Evolutionary conservation across 352 stramenopile genomes (phyloP).

Genomic region (Phytophthora quininea): DNA sequence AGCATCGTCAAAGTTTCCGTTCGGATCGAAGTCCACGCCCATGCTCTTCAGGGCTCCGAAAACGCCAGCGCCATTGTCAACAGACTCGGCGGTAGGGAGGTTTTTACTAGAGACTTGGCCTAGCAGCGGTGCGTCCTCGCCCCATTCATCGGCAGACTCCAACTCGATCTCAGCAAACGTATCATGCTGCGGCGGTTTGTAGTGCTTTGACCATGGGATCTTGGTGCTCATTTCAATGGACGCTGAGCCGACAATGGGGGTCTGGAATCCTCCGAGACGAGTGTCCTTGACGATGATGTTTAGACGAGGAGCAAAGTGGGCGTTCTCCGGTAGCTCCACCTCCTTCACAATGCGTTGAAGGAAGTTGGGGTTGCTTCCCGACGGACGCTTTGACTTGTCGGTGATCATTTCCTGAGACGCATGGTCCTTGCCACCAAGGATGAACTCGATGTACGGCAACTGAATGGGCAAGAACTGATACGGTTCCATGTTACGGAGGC

Average conservation of each 20-base stretch:
- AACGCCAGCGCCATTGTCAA: constrained; percentile 83
- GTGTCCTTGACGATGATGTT: constrained; percentile 92
- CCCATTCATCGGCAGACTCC: constrained; percentile 61
- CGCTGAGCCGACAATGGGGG: constrained; percentile 81
- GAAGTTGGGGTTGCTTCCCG: constrained; percentile 89
- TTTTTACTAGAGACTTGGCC: constrained; percentile 27
- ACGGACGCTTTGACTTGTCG: constrained; percentile 84
- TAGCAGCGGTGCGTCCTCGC: constrained; percentile 61
- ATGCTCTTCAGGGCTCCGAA: constrained; percentile 89
- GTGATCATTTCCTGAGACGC: constrained; percentile 86
- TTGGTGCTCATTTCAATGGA: constrained; percentile 87
- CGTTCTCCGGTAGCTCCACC: constrained; percentile 87
- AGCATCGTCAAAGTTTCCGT: constrained; percentile 60
- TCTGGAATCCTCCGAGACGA: constrained; percentile 86
- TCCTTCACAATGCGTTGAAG: constrained; percentile 90
- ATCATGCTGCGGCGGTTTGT: constrained; percentile 70
- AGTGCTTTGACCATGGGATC: constrained; percentile 84
- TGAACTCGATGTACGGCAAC: constrained; percentile 88
- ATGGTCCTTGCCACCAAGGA: constrained; percentile 84
- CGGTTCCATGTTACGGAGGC: constrained; percentile 86
- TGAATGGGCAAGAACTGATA: constrained; percentile 91
- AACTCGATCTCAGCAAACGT: constrained; percentile 73
- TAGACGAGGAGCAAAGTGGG: constrained; percentile 86
- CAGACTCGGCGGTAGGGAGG: constrained; percentile 40
- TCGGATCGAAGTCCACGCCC: constrained; percentile 78